A percentile compares a stretch with the other conserved stretches of the same genome.
Conservation (phyloP, 2,329 filamentous ascomycete species). For the Fonsecaea multimorphosa region DNA sequence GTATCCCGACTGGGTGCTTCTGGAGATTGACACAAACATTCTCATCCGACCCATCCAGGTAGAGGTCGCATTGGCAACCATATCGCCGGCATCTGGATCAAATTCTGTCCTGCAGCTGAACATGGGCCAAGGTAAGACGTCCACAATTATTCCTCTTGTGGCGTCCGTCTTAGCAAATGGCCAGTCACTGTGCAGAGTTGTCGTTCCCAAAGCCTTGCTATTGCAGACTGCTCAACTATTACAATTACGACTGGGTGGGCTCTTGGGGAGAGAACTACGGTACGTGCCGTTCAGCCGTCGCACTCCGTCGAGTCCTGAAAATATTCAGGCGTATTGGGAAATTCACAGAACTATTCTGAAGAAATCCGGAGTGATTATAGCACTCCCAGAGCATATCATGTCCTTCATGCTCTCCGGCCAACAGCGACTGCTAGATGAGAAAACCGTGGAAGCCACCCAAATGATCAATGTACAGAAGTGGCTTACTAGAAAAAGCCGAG, state of each 20-base stretch:
- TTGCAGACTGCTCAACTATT: constrained; percentile 67
- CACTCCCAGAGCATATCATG: constrained; percentile 68
- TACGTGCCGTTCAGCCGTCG: constrained; percentile 57
- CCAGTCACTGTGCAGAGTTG: constrained; percentile 59
- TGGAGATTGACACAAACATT: constrained; percentile 69
- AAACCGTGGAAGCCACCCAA: constrained; percentile 41
- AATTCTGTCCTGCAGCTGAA: constrained; percentile 70
- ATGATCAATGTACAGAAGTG: constrained; percentile 54
- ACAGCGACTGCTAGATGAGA: constrained; percentile 52
- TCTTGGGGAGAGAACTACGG: constrained; percentile 53
- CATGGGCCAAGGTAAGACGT: constrained; percentile 66
- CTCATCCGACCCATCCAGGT: constrained; percentile 66
- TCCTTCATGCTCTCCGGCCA: constrained; percentile 69
- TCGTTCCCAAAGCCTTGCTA: constrained; percentile 67
- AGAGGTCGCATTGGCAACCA: constrained; percentile 65
- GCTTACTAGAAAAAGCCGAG: constrained; percentile 55
- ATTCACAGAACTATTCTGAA: constrained; percentile 56
- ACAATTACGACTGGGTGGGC: constrained; percentile 52
- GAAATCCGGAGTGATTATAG: constrained; percentile 61
- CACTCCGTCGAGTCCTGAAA: constrained; percentile 37
- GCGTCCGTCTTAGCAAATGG: constrained; percentile 61
- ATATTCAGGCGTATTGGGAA: constrained; percentile 47
- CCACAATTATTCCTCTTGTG: constrained; percentile 71
- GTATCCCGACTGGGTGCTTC: constrained; percentile 65
- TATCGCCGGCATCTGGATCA: constrained; percentile 42